Evolutionary conservation across 129 eudicot species (phyloP).

Genomic region (Lactuca saligna): DNA sequence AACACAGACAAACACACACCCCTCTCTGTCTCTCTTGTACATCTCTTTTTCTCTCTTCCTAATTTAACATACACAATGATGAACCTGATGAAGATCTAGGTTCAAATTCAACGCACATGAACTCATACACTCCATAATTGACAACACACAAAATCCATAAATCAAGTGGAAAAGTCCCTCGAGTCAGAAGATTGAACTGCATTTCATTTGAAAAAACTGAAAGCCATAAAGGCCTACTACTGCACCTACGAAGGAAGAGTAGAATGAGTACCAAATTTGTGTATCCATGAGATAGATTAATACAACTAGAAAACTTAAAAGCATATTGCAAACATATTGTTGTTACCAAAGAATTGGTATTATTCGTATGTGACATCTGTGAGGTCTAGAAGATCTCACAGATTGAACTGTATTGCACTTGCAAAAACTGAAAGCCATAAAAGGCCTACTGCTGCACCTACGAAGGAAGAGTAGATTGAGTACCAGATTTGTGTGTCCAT

Average conservation of each 20-base stretch:
- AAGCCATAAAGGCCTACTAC: constrained; percentile 79
- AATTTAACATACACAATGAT: too few species aligned
- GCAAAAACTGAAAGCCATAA: constrained; percentile 88
- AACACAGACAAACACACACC: too few species aligned
- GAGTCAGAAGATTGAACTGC: constrained; percentile 82
- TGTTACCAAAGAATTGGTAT: constrained; percentile 68
- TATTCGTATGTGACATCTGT: constrained; percentile 64
- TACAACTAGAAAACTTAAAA: constrained; percentile 79
- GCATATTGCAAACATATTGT: constrained; percentile 81
- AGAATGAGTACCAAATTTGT: constrained; percentile 89
- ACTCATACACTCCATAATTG: too few species aligned
- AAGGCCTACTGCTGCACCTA: constrained; percentile 88
- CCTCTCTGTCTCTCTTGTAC: too few species aligned
- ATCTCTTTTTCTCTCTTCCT: too few species aligned
- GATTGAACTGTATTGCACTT: constrained; percentile 90
- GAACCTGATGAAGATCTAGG: too few species aligned
- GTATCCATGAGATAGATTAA: constrained; percentile 74
- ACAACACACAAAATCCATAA: too few species aligned
- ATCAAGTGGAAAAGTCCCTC: constrained; percentile 41
- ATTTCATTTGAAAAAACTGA: constrained; percentile 95
- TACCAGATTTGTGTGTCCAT: constrained; percentile 94
- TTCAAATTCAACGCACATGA: too few species aligned
- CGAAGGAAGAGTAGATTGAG: constrained; percentile 79
- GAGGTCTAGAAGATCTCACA: constrained; percentile 47
- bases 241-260: constrained; percentile 85